Percentiles rank a stretch among this genome's conserved stretches.
Conservation (phyloP, 352 stramenopile genomes). For the Globisporangium iwayamae region DNA sequence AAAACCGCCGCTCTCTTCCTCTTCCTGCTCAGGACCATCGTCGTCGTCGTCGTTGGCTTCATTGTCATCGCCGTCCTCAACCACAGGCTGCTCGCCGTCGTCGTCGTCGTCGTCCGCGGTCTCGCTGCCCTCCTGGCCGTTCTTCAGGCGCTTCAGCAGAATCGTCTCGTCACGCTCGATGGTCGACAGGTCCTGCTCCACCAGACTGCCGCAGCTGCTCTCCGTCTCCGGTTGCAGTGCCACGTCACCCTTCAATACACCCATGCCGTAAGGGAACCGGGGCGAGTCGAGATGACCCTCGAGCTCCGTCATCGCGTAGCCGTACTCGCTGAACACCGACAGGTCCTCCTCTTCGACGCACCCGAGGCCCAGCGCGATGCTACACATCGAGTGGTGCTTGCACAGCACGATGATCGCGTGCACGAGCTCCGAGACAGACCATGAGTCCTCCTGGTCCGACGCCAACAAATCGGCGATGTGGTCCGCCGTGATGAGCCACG, state of each 20-base stretch:
- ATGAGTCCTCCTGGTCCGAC: constrained; percentile 73
- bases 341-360: constrained; percentile 78
- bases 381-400: constrained; percentile 79
- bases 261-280: constrained; percentile 23
- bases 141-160: constrained; percentile 61
- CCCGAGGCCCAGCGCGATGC: constrained; percentile 71
- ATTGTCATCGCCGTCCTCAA: constrained; percentile 22
- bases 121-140: constrained; percentile 58
- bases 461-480: constrained; percentile 73
- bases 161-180: constrained; percentile 78
- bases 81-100: constrained; percentile 14
- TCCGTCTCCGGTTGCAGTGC: constrained; percentile 15
- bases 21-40: constrained; percentile 25
- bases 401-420: constrained; percentile 85
- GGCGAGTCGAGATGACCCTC: constrained; percentile 9
- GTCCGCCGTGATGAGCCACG: constrained; percentile 76
- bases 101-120: constrained; percentile 52
- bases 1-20: constrained; percentile 31
- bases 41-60: constrained; percentile 18
- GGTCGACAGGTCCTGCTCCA: constrained; percentile 57
- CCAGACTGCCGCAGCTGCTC: constrained; percentile 45
- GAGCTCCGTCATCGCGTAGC: constrained; percentile 26
- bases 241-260: constrained; percentile 12
- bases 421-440: constrained; percentile 84
- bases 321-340: constrained; percentile 59